Conservation (phyloP, 2,329 filamentous ascomycete genomes). For the Scytalidium lignicola region DNA sequence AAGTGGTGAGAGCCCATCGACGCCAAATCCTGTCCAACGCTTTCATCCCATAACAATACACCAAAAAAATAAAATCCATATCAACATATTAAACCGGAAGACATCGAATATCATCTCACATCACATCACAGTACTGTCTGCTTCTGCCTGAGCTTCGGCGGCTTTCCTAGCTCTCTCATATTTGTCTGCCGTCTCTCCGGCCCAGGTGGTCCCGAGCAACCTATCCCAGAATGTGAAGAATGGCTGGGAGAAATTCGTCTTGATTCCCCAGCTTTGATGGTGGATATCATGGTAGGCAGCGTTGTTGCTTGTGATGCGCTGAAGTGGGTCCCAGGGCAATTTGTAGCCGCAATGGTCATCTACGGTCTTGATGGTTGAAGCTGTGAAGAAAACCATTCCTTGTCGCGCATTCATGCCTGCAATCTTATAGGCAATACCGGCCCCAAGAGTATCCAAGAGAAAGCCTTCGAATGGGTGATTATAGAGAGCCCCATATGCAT, state of each 20-base stretch:
- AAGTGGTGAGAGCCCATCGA: not conserved
- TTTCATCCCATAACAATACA: not conserved
- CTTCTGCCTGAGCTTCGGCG: slow-evolving; percentile 22
- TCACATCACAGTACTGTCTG: slow-evolving; percentile 18
- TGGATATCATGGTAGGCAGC: slow-evolving; percentile 97
- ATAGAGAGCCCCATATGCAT: slow-evolving; percentile 94
- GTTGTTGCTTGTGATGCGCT: slow-evolving; percentile 90
- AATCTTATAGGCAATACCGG: slow-evolving; percentile 76
- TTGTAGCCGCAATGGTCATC: slow-evolving; percentile 96
- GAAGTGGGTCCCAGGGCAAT: slow-evolving; percentile 92
- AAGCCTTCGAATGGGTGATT: slow-evolving; percentile 96
- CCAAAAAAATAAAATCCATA: not conserved
- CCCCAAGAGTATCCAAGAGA: slow-evolving; percentile 83
- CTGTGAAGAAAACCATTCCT: slow-evolving; percentile 83
- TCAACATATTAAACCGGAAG: not conserved
- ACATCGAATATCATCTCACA: not conserved
- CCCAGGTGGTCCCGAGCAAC: slow-evolving; percentile 60
- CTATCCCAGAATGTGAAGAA: slow-evolving; percentile 97
- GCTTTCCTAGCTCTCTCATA: slow-evolving; percentile 25
- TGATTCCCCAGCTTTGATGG: slow-evolving; percentile 98
- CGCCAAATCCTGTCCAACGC: not conserved
- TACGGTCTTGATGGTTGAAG: slow-evolving; percentile 90
- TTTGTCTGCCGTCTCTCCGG: slow-evolving; percentile 20
- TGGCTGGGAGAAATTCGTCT: slow-evolving; percentile 85
- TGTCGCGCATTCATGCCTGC: slow-evolving; percentile 80